A percentile compares a stretch with the other conserved stretches of the same genome.
phyloP scores from a whole-genome alignment of 441 rosid species.

The Adansonia rubrostipa region DNA sequence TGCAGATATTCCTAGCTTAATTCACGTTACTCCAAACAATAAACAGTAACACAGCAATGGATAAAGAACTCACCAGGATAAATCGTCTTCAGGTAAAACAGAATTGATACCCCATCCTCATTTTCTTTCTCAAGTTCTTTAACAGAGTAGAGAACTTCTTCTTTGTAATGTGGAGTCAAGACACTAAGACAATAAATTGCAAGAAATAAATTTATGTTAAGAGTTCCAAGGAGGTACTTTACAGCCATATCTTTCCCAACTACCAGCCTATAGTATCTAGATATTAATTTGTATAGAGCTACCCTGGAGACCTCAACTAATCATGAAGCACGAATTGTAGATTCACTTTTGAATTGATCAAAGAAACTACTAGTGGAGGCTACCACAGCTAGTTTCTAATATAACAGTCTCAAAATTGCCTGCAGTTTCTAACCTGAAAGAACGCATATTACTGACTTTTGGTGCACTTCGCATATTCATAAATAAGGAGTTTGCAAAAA shows the following conservation, averaged over 20 bases:
- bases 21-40: conserved; percentile 24
- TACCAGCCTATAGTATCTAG: conserved; percentile 19
- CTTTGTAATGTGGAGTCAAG: conserved; percentile 92
- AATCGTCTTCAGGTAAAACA: conserved; percentile 89
- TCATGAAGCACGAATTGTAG: conserved; percentile 2
- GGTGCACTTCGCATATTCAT: conserved; percentile 95
- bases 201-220: neutral
- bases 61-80: conserved; percentile 73
- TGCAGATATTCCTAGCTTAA: conserved; percentile 31
- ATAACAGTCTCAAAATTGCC: conserved; percentile 13
- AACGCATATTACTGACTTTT: conserved; percentile 84
- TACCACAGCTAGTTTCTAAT: neutral
- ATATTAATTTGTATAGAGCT: neutral
- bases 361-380: neutral
- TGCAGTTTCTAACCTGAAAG: conserved; percentile 71
- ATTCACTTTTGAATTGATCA: conserved; percentile 21
- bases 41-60: conserved; percentile 26
- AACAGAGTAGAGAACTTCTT: conserved; percentile 89
- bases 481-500: conserved; percentile 94
- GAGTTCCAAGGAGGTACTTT: neutral
- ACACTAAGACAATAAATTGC: conserved; percentile 55
- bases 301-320: conserved; percentile 6
- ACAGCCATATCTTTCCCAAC: neutral
- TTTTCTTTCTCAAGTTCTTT: conserved; percentile 82
- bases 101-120: conserved; percentile 87